Base-by-base conservation (phyloP, 768 basidiomycete genomes). In the Hypholoma sublateritium region DNA sequence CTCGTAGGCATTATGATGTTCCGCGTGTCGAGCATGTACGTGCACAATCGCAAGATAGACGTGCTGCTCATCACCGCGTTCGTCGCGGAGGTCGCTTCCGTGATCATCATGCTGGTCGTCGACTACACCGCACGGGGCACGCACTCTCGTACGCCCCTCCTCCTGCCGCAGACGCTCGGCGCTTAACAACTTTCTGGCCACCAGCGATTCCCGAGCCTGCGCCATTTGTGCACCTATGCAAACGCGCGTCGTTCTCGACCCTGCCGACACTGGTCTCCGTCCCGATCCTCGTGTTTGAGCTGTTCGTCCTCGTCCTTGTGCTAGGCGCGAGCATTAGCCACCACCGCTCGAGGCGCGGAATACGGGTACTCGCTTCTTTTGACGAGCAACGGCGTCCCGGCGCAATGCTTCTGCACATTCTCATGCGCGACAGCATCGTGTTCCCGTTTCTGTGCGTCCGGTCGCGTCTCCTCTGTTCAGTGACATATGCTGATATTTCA, bases 371-470 rank as follows among this genome's bases (percentile, higher is more conserved):
- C n/a, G 42, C 44, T n/a, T 42, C 44, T 24, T 36, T 36, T 9
- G 45, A 43, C 16, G 39, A 49, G 32, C 11, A 19, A 12, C 43
- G 28, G 6, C 28, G 32, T 19, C 17, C 34, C 4, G 14, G 24
- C 3, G 41, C 48, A 14, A 55, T 55, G 12, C 55, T 62, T 16
- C 28, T 56, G 9, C 59, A 56, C 34, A 57, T 62, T n/a, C 55
- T 62, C 14, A 41, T 62, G 48, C 37, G 61, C 22, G 61, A 62
- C 36, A 62, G 61, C 35, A 59, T 62, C 8, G 55, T 50, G 22
- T 62, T 58, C 52, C 61, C 61, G 3, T 53, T 59, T 24, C 47
- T 62, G 61, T 62, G 32, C 21, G 58, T 47, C 9, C 39, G 13
- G 39, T 41, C 16, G 39, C 39, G 5, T 14, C 3, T 41, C 2